Percentiles rank a stretch among this genome's conserved stretches.
Conservation (phyloP, 164 flowering plant genomes). For the Berberis thunbergii region DNA sequence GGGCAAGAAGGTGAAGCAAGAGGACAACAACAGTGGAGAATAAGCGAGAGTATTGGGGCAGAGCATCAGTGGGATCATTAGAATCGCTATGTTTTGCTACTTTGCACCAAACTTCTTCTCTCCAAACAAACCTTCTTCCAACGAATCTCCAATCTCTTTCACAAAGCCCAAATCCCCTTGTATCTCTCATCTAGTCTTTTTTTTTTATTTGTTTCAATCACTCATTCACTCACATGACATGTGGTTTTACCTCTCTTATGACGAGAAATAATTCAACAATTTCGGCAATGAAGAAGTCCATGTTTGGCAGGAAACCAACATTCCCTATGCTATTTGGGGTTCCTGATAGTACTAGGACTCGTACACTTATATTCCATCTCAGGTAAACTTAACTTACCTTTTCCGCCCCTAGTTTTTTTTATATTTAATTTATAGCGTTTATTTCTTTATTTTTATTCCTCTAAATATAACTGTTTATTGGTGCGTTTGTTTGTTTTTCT, state of each 20-base stretch:
- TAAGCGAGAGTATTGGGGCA: slow-evolving; percentile 37
- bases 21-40: slow-evolving; percentile 16
- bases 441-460: background rate
- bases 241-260: slow-evolving; percentile 87
- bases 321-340: slow-evolving; percentile 94
- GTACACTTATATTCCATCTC: slow-evolving; percentile 61
- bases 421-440: background rate
- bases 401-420: background rate
- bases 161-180: slow-evolving; percentile 59
- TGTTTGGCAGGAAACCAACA: slow-evolving; percentile 84
- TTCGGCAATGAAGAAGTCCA: slow-evolving; percentile 71
- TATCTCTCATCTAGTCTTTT: slow-evolving; percentile 13
- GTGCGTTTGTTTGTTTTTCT: no score
- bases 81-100: slow-evolving; percentile 83
- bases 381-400: slow-evolving; percentile 34
- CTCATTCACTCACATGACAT: slow-evolving; percentile 49
- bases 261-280: slow-evolving; percentile 59
- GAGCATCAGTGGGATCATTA: slow-evolving; percentile 55
- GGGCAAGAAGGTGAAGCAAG: slow-evolving; percentile 1
- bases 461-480: no score
- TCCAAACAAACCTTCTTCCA: slow-evolving; percentile 42
- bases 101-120: slow-evolving; percentile 82
- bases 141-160: slow-evolving; percentile 77
- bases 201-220: background rate
- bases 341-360: slow-evolving; percentile 52